These are phyloP conservation scores for Hypholoma sublateritium DNA, from an alignment of 768 basidiomycete genomes.

Conservation along the genomic window DNA sequence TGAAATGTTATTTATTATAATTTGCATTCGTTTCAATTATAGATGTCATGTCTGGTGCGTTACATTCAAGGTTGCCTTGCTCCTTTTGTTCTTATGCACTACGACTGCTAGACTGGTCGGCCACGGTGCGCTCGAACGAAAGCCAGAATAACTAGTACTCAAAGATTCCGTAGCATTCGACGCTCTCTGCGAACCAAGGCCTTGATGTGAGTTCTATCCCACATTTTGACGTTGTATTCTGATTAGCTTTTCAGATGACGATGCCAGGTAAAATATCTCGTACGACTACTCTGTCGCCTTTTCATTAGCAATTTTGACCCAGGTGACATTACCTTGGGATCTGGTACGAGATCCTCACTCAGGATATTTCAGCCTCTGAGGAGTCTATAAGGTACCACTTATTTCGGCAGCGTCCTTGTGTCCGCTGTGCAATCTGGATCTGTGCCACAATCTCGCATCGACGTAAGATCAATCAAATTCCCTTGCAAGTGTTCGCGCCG, in stretches of 20 bases:
- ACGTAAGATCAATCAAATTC: conserved; percentile 35
- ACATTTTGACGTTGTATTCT: not conserved
- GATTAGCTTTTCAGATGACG: conserved; percentile 49
- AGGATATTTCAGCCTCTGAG: not conserved
- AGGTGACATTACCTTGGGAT: conserved; percentile 44
- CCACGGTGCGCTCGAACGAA: conserved; percentile 37
- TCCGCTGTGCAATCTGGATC: conserved; percentile 57
- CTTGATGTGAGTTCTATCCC: conserved; percentile 50
- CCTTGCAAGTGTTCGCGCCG: not conserved
- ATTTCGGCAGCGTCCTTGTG: conserved; percentile 62
- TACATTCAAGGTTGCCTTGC: not conserved
- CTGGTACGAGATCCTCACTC: conserved; percentile 34
- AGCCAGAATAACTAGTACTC: not conserved
- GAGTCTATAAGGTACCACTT: conserved; percentile 36
- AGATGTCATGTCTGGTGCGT: conserved; percentile 49
- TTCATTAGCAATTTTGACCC: not conserved
- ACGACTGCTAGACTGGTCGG: conserved; percentile 53
- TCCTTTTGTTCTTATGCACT: not conserved
- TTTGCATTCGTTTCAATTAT: not conserved
- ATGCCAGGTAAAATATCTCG: conserved; percentile 51
- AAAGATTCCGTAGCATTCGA: conserved; percentile 37
- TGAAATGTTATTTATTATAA: no score
- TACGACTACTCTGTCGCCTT: no score
- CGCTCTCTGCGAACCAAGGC: conserved; percentile 55
- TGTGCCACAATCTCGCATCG: conserved; percentile 58